Conservation (phyloP, 805 yeast species). For the Soucietia sequanensis region DNA sequence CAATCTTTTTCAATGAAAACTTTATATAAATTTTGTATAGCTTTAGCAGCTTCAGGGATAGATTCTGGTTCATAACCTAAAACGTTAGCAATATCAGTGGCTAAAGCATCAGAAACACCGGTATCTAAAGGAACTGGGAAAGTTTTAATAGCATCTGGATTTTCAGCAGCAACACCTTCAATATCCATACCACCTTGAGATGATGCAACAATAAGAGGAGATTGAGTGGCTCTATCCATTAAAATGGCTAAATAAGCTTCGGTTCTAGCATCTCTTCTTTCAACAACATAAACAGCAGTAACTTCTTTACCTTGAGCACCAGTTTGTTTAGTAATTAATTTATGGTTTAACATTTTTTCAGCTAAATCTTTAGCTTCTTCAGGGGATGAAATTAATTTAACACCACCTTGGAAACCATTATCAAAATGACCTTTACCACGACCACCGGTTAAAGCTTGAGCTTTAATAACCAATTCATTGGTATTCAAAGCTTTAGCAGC, state of each 20-base stretch:
- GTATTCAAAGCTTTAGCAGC: constrained; percentile 75
- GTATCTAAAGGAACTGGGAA: constrained; percentile 72
- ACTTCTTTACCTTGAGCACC: constrained; percentile 97
- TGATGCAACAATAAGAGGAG: constrained; percentile 92
- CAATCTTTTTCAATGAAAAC: constrained; percentile 91
- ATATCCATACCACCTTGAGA: constrained; percentile 99
- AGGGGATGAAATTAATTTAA: constrained; percentile 79
- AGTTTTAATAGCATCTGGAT: constrained; percentile 89
- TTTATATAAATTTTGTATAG: constrained; percentile 82
- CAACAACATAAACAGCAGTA: constrained; percentile 93
- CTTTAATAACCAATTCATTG: constrained; percentile 89
- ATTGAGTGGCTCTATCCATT: constrained; percentile 89
- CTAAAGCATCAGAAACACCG: constrained; percentile 80
- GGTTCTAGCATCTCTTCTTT: constrained; percentile 88
- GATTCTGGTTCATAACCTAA: constrained; percentile 82
- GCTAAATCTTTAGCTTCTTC: constrained; percentile 87
- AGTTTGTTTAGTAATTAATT: constrained; percentile 95
- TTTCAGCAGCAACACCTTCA: constrained; percentile 93
- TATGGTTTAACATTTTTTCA: constrained; percentile 85
- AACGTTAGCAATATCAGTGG: constrained; percentile 70
- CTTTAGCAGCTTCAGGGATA: constrained; percentile 80
- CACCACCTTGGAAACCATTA: constrained; percentile 95
- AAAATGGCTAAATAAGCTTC: constrained; percentile 95
- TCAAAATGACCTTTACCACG: constrained; percentile 99
- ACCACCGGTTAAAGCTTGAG: constrained; percentile 99